Base-by-base conservation (phyloP, 257 asterid species). In the Asclepias syriaca region DNA sequence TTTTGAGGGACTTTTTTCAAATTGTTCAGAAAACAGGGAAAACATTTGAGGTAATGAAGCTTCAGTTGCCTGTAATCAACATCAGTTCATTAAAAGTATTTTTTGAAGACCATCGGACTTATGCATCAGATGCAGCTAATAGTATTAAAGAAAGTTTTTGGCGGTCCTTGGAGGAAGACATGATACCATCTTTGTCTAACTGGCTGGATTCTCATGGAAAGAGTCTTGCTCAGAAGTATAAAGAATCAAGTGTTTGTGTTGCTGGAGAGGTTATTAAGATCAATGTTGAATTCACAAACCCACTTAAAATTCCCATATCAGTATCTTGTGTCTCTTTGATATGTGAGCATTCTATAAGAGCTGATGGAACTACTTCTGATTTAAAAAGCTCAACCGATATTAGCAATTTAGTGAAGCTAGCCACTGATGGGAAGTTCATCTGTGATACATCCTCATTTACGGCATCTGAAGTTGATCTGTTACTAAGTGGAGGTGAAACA, bases 251-350 rank as follows among this genome's bases (percentile, higher is more conserved):
- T 71, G 84, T 95, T 73, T 95, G 97, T 84, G 86, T 95, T 77
- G 93, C 98, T 83, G 98, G 97, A 92, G 99, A 95, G 85, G 87
- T 90, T 55, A 86, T 95, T 77, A 88, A 78, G 87, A 89, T 95
- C 74, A 88, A 82, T 64, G 81, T 92, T 77, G 88, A 83, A 82
- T 88, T 95, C 73, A 86, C 75, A 77, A 95, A 95, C 81, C 99
- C 99, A 71, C 97, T 95, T 79, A 96, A 86, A 87, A 88, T 95
- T 79, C 94, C 98, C 76, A 75, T 95, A 74, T 82, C 97, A 21
- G 72, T 95, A 74, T 85, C 99, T 79, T 84, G 85, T 73, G 79
- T 87, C 79, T 82, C 96, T 66, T 84, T 95, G 70, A 78, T 90
- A 76, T 92, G 98, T 78, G 89, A 90, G 85, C 96, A 90, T 81